Evolutionary conservation across 208 protist species (phyloP).

Genomic region (Wallacemonas sp.): DNA sequence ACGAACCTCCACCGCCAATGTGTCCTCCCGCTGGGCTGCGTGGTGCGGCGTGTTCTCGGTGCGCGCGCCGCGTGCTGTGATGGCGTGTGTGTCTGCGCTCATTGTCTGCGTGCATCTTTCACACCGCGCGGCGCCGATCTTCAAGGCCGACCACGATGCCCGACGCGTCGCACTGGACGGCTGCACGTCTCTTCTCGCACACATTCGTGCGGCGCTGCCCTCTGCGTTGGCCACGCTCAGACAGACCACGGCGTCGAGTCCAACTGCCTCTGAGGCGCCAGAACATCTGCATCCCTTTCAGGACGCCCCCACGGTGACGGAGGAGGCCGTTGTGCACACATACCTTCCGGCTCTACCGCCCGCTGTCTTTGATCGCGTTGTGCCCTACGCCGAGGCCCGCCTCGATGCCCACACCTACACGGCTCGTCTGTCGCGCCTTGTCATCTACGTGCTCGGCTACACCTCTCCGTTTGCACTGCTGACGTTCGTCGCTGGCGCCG

Average conservation of each 20-base stretch:
- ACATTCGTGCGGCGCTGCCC: neutral
- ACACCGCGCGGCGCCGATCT: neutral
- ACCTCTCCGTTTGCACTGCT: slow-evolving; percentile 28
- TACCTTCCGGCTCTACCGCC: slow-evolving; percentile 6
- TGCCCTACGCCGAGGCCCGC: neutral
- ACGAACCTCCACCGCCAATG: too few species aligned
- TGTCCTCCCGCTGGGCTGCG: neutral
- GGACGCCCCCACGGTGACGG: neutral
- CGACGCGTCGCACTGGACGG: neutral
- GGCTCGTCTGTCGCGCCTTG: neutral
- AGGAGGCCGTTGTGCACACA: neutral
- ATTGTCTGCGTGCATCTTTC: neutral
- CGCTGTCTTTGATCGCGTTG: neutral
- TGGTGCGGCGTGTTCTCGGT: slow-evolving; percentile 5
- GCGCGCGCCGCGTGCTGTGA: slow-evolving; percentile 1
- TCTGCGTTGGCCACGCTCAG: neutral
- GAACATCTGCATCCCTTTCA: too few species aligned
- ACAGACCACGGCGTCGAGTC: too few species aligned
- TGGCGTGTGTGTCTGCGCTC: neutral
- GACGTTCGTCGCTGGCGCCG: slow-evolving; percentile 29
- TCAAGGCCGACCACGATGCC: neutral
- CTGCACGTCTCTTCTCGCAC: neutral
- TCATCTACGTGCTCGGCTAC: slow-evolving; percentile 23
- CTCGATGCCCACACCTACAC: neutral
- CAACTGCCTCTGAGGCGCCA: neutral